Percentiles rank a stretch among this genome's conserved stretches.
phyloP scores from a whole-genome alignment of 1,139 yeast species.

The Cylindricascospora bacillispora region DNA sequence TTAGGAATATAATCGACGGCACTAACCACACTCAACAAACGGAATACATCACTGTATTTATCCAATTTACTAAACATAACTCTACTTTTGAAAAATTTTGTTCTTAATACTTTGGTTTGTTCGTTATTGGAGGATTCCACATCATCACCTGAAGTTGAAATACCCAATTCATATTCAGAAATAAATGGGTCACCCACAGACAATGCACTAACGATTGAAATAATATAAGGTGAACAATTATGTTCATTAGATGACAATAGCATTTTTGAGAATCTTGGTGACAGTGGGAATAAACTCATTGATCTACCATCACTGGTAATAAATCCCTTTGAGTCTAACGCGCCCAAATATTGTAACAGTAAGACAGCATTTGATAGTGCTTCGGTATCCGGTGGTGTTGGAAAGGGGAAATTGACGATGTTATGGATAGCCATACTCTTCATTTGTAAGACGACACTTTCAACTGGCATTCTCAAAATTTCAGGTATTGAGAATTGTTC shows the following conservation, averaged over 20 bases:
- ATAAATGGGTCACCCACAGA: constrained; percentile 92
- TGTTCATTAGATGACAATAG: constrained; percentile 78
- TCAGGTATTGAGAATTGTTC: constrained; percentile 78
- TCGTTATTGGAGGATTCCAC: constrained; percentile 19
- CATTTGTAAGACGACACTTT: constrained; percentile 87
- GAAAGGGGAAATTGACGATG: constrained; percentile 87
- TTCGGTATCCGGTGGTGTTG: constrained; percentile 73
- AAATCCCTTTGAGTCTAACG: constrained; percentile 41
- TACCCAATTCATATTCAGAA: constrained; percentile 58
- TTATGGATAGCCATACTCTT: constrained; percentile 94
- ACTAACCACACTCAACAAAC: constrained; percentile 71
- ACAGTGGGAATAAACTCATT: constrained; percentile 85
- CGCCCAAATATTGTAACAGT: constrained; percentile 64
- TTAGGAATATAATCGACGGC: constrained; percentile 68
- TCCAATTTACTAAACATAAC: constrained; percentile 57
- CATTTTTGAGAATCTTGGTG: constrained; percentile 89
- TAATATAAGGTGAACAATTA: constrained; percentile 71
- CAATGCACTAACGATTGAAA: constrained; percentile 83
- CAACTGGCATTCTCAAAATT: constrained; percentile 89
- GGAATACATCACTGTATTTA: constrained; percentile 59
- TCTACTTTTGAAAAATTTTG: constrained; percentile 44
- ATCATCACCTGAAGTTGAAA: constrained; percentile 22
- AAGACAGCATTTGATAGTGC: constrained; percentile 56
- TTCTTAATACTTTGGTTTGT: constrained; percentile 33
- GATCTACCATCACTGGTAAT: constrained; percentile 71